These are phyloP conservation scores for Hirsutella minnesotensis DNA, from an alignment of 2,329 filamentous ascomycete genomes.

Conservation along the genomic window DNA sequence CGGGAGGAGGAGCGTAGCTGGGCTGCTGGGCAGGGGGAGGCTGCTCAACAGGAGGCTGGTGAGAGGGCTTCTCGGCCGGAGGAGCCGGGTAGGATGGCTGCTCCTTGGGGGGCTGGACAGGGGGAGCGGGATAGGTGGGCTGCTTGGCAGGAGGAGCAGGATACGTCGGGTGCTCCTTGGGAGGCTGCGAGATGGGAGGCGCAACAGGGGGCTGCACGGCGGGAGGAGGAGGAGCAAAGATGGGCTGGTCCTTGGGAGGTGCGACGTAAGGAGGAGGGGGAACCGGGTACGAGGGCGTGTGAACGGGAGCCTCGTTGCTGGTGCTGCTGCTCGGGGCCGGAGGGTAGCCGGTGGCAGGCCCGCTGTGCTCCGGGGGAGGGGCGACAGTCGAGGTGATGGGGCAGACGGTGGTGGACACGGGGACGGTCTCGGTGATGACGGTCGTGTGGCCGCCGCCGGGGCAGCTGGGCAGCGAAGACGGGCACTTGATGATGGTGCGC, in stretches of 20 bases:
- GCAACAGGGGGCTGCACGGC: background rate
- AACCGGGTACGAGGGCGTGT: background rate
- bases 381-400: constrained; percentile 10
- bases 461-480: constrained; percentile 16
- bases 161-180: background rate
- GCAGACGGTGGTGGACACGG: constrained; percentile 29
- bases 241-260: background rate
- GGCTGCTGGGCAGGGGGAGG: background rate
- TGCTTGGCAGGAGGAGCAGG: background rate
- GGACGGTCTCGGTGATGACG: constrained; percentile 14
- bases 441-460: background rate
- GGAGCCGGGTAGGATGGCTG: background rate
- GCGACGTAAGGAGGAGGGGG: background rate
- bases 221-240: background rate
- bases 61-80: background rate
- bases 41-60: background rate
- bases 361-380: constrained; percentile 9
- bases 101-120: background rate
- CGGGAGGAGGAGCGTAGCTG: background rate
- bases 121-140: background rate
- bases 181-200: background rate
- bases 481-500: constrained; percentile 11
- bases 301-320: background rate
- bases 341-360: too few species aligned
- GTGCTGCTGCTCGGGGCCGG: too few species aligned